Conservation (phyloP, 495 filamentous ascomycete genomes). For the Penicillium antarcticum region DNA sequence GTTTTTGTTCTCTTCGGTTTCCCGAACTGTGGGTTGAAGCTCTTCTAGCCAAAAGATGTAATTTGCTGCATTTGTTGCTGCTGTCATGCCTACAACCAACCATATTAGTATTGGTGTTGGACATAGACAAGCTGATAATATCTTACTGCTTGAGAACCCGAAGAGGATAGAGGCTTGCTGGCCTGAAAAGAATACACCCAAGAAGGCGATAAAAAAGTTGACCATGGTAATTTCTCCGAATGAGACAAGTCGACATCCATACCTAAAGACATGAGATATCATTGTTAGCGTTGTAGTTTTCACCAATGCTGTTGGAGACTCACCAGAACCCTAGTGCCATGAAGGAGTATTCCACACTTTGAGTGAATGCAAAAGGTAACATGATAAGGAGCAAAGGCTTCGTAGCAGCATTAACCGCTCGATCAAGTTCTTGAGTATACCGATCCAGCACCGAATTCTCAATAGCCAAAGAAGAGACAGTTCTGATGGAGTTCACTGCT, state of each 20-base stretch:
- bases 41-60: constrained; percentile 45
- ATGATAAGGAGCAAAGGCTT: constrained; percentile 6
- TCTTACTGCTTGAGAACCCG: constrained; percentile 20
- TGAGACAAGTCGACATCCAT: constrained; percentile 20
- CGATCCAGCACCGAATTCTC: constrained; percentile 42
- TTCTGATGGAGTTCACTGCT: constrained; percentile 52
- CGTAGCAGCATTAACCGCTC: neutral
- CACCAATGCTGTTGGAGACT: neutral
- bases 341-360: constrained; percentile 41
- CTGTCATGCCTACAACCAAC: constrained; percentile 33
- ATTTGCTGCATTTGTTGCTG: constrained; percentile 39
- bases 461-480: constrained; percentile 52
- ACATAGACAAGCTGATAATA: too few relatives aligned
- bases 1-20: constrained; percentile 30
- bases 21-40: constrained; percentile 33
- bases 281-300: neutral
- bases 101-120: neutral
- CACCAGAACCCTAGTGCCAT: constrained; percentile 55
- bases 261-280: constrained; percentile 21
- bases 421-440: constrained; percentile 43
- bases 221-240: constrained; percentile 39
- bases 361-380: constrained; percentile 21
- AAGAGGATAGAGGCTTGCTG: constrained; percentile 49
- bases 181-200: constrained; percentile 51
- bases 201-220: constrained; percentile 52